Conservation (phyloP, 1,284 basidiomycete genomes). For the Ustilago curta region DNA sequence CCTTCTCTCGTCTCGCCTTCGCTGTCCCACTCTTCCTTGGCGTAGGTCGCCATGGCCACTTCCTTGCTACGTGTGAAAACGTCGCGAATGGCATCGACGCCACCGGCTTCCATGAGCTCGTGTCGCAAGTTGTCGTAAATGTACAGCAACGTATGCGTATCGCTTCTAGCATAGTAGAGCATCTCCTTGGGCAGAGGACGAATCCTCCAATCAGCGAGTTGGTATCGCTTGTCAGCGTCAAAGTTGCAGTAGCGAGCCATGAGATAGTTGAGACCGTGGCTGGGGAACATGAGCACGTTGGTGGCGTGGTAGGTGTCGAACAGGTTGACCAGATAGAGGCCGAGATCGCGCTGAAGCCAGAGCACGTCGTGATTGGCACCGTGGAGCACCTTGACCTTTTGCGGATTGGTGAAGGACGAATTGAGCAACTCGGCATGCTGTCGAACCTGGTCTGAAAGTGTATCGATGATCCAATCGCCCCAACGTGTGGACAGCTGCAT, state of each 20-base stretch:
- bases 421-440: conserved; percentile 78
- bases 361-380: conserved; percentile 93
- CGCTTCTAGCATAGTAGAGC: conserved; percentile 90
- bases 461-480: conserved; percentile 88
- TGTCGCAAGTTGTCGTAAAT: conserved; percentile 93
- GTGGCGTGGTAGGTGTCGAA: conserved; percentile 98
- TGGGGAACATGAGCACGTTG: conserved; percentile 77
- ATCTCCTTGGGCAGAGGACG: conserved; percentile 87
- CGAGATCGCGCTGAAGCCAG: conserved; percentile 97
- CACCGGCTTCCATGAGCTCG: conserved; percentile 75
- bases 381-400: conserved; percentile 84
- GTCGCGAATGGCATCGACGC: conserved; percentile 70
- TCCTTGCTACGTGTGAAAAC: conserved; percentile 62
- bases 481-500: conserved; percentile 85
- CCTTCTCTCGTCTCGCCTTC: conserved; percentile 60
- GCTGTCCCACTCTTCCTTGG: conserved; percentile 67
- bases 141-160: conserved; percentile 93
- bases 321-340: conserved; percentile 89
- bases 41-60: conserved; percentile 62
- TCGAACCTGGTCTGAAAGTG: conserved; percentile 76
- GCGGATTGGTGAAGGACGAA: conserved; percentile 82
- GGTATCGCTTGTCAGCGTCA: conserved; percentile 93
- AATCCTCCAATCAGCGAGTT: conserved; percentile 96
- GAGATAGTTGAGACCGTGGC: conserved; percentile 84
- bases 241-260: conserved; percentile 92